Percentiles rank a stretch among this genome's conserved stretches.
phyloP scores from a whole-genome alignment of 2,329 filamentous ascomycete genomes.

The Neophaeococcomyces mojaviensis region DNA sequence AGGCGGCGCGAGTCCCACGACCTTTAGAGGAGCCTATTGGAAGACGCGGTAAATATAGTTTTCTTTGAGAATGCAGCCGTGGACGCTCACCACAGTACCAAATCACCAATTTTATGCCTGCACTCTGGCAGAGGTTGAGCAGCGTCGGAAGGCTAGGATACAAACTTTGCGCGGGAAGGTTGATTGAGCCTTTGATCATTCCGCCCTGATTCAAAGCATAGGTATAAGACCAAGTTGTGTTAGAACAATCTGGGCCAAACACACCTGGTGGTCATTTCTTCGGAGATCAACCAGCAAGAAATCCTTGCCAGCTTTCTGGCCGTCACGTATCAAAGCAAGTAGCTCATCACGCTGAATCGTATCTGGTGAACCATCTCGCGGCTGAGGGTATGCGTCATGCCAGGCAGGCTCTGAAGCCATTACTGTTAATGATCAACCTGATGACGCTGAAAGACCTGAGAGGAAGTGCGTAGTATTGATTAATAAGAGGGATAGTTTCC shows the following conservation, averaged over 20 bases:
- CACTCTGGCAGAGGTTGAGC: constrained; percentile 27
- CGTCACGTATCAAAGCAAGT: constrained; percentile 30
- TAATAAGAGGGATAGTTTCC: no score
- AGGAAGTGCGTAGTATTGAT: no score
- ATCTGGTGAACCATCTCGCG: constrained; percentile 15
- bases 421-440: constrained; percentile 21
- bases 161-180: constrained; percentile 35
- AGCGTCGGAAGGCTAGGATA: constrained; percentile 31
- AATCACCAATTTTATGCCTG: constrained; percentile 28
- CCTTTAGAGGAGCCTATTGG: constrained; percentile 51
- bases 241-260: constrained; percentile 22
- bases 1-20: constrained; percentile 47
- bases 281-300: constrained; percentile 43
- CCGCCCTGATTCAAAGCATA: constrained; percentile 47
- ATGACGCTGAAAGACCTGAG: background rate
- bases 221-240: constrained; percentile 27
- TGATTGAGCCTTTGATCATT: constrained; percentile 51
- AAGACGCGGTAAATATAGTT: constrained; percentile 29
- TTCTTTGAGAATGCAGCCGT: background rate
- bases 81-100: constrained; percentile 33
- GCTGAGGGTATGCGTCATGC: constrained; percentile 15
- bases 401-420: constrained; percentile 22
- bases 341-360: constrained; percentile 30
- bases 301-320: constrained; percentile 24
- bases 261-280: constrained; percentile 29